Evolutionary conservation across 2,329 filamentous ascomycete species (phyloP), one percentile per base, ranked within the genome.

Genomic region (Fusarium clavum): DNA sequence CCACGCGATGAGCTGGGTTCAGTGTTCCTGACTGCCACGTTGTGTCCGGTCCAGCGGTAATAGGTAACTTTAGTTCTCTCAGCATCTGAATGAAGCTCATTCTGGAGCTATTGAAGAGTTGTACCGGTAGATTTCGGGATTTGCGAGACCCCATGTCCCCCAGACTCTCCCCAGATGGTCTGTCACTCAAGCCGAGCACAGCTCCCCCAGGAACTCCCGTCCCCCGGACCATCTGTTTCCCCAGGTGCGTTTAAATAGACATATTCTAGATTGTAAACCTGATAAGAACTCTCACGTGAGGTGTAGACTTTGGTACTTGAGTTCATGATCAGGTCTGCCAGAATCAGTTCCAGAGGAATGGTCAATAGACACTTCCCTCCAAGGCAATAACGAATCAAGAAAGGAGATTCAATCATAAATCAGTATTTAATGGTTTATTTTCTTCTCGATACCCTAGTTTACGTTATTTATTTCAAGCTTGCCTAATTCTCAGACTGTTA

Each of bases 111-210:
- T 22, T 22, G 32, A 51, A 40, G 34, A 68, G 54, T 45, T 43
- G 30, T 22, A 8, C 65, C 44, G 52, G 67, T 34, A 68, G 54
- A 56, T 40, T 49, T 71, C 59, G 64, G 68, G 55, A 52, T 44
- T 46, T 52, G 34, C 8, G 38, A 53, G 44, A 12, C 25, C 34
- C 52, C 45, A 22, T 45, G 38, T 46, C 41, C 69, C 61, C 69
- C 61, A 44, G 63, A 59, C 64, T 69, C 57, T 65, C 56, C 56
- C 64, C 65, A 59, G 56, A 57, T 51, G 22, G n/a, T 34, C 54
- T 58, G 14, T 40, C 38, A 34, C 40, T 53, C 48, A n/a, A 49
- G 45, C 34, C 27, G 30, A 43, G 24, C n/a, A 53, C 25, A 24
- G 25, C n/a, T 22, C 20, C 25, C 40, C 44, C n/a, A 38, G 27